Conservation (phyloP, 768 basidiomycete genomes). For the Russula emetica region DNA sequence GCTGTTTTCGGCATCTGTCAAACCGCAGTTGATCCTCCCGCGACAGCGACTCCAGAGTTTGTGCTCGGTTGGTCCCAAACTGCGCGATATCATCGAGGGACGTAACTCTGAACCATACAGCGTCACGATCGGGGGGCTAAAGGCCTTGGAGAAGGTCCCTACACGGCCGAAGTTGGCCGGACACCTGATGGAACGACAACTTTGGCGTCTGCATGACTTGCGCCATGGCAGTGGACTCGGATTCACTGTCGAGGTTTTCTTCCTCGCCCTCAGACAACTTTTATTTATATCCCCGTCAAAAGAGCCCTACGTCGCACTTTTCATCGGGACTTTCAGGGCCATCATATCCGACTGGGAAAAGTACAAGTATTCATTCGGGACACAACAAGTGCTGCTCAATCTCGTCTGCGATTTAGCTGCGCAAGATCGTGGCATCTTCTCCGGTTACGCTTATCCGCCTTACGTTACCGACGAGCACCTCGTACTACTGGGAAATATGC, state of each 20-base stretch:
- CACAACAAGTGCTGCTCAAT: constrained; percentile 30
- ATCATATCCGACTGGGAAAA: constrained; percentile 18
- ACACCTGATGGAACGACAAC: constrained; percentile 3
- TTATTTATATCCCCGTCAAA: background rate
- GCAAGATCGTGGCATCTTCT: background rate
- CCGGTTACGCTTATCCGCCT: background rate
- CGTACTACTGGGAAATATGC: background rate
- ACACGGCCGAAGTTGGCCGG: background rate
- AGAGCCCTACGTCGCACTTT: background rate
- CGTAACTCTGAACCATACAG: background rate
- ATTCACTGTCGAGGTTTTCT: constrained; percentile 14
- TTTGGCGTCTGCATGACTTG: constrained; percentile 7
- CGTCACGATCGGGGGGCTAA: background rate
- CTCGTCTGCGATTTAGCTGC: constrained; percentile 27
- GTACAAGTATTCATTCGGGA: constrained; percentile 5
- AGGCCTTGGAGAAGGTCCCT: background rate
- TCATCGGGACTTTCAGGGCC: constrained; percentile 8
- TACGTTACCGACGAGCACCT: constrained; percentile 6
- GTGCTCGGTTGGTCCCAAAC: background rate
- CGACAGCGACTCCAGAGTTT: background rate
- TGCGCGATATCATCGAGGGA: background rate
- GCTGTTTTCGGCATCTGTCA: background rate
- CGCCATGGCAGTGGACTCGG: constrained; percentile 11
- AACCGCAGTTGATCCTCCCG: background rate
- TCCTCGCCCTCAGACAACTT: background rate